Evolutionary conservation across 1,139 yeast genomes (phyloP), one percentile per base, ranked within the genome.

Genomic region (Suzukiozyma palmioleophila): DNA sequence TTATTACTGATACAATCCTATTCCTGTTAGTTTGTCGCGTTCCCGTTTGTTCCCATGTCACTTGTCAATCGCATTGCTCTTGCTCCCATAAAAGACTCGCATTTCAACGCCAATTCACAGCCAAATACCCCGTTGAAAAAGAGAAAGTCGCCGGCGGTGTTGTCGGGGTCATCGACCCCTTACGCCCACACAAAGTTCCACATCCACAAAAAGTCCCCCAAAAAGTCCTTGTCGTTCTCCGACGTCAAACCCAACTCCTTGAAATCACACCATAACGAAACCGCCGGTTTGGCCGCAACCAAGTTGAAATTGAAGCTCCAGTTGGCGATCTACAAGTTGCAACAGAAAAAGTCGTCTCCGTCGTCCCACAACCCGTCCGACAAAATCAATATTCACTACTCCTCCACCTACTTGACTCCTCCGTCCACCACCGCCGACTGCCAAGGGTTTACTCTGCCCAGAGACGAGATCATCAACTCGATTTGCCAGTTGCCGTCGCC

Each of bases 301-400:
- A 76, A 78, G 53, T 70, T 87, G 52, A 82, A 82, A 54, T 67
- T 81, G 50, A 79, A 90, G 51, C 71, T 88, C 30, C 84, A 81
- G 54, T 64, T 87, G 50, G 97, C 97, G 1, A 76, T 84, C 52
- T 86, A 79, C 64, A 87, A 86, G 56, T 76, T 85, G 42, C 76
- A 61, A 44, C 62, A 57, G 37, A 43, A 43, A 15, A 36, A 45
- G 13, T 14, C 38, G 14, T 35, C 39, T 16, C 10, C 31, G 15
- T 27, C 40, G 33, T 25, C 36, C 32, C 15, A 25, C 26, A 33
- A 27, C 35, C n/a, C 25, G 10, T 8, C 29, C 30, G 16, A 12
- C 10, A 28, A 21, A 34, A 26, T 12, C 16, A 16, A 24, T 16
- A 32, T 16, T 16, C 36, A 27, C 22, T 32, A 22, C 9, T 32